Conservation (phyloP, 257 asterid genomes). For the Linaria vulgaris region DNA sequence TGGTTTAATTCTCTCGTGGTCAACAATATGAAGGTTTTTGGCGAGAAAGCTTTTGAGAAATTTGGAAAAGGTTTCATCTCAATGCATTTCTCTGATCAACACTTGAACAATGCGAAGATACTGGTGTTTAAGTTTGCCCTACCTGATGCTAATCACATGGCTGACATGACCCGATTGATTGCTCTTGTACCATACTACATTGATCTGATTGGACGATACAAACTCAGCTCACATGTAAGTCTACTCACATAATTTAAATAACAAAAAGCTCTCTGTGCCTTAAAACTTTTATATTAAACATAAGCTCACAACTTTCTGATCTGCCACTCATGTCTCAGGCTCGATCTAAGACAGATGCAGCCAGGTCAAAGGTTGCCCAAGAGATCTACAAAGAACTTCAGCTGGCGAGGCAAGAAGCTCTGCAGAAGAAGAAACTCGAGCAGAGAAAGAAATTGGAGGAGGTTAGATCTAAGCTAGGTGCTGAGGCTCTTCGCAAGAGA, state of each 20-base stretch:
- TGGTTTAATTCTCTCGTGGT: conserved; percentile 16
- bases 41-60: conserved; percentile 84
- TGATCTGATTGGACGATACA: conserved; percentile 84
- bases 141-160: conserved; percentile 69
- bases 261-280: too few species aligned
- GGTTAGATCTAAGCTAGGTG: conserved; percentile 81
- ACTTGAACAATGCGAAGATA: conserved; percentile 72
- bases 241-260: not conserved
- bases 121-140: conserved; percentile 90
- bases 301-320: conserved; percentile 18
- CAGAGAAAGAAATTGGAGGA: conserved; percentile 84
- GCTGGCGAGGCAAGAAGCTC: conserved; percentile 78
- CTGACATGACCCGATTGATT: conserved; percentile 86
- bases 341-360: conserved; percentile 80
- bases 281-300: too few species aligned
- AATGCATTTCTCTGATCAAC: conserved; percentile 88
- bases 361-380: conserved; percentile 74
- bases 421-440: conserved; percentile 80
- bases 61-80: conserved; percentile 85
- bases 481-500: conserved; percentile 89
- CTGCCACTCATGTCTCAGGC: conserved; percentile 48
- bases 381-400: conserved; percentile 81
- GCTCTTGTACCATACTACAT: conserved; percentile 94
- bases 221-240: conserved; percentile 86
- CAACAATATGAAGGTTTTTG: conserved; percentile 62